phyloP scores from a whole-genome alignment of 1,139 yeast species.

The Suhomyces guaymorum region DNA sequence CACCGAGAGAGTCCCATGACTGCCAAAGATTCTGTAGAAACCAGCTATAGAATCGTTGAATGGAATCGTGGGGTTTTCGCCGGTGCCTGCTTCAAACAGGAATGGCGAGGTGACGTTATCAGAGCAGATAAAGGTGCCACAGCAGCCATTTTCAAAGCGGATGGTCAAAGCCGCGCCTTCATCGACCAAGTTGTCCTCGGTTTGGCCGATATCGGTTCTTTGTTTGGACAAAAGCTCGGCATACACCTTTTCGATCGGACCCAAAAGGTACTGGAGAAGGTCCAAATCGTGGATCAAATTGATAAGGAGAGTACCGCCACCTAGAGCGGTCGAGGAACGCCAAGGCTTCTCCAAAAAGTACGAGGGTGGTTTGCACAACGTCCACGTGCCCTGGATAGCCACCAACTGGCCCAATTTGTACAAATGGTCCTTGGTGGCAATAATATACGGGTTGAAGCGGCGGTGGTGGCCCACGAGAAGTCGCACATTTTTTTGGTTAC shows the following conservation, averaged over 20 bases:
- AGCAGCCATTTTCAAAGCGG: constrained; percentile 38
- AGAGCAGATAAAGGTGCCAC: constrained; percentile 45
- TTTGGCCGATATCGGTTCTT: constrained; percentile 20
- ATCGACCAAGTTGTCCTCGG: constrained; percentile 34
- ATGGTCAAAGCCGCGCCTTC: constrained; percentile 47
- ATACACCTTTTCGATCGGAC: constrained; percentile 40
- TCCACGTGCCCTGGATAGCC: constrained; percentile 47
- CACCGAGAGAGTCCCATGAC: constrained; percentile 41
- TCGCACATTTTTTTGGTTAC: constrained; percentile 28
- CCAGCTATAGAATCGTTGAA: constrained; percentile 35
- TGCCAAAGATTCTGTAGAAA: constrained; percentile 42
- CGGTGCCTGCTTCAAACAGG: constrained; percentile 45
- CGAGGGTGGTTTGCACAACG: constrained; percentile 36
- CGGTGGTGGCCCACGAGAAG: constrained; percentile 48
- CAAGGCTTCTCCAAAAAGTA: constrained; percentile 43
- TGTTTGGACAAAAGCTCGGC: constrained; percentile 40
- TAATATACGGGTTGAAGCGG: constrained; percentile 44
- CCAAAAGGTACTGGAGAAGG: constrained; percentile 41
- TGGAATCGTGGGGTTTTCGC: constrained; percentile 46
- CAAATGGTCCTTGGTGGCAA: constrained; percentile 35
- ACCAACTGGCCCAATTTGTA: constrained; percentile 32
- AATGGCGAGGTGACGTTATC: constrained; percentile 46
- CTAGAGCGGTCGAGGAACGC: constrained; percentile 36
- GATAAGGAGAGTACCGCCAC: constrained; percentile 44
- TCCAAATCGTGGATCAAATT: constrained; percentile 47